A percentile compares a stretch with the other conserved stretches of the same genome.
phyloP scores from a whole-genome alignment of 768 basidiomycete genomes.

The Megacollybia marginata region DNA sequence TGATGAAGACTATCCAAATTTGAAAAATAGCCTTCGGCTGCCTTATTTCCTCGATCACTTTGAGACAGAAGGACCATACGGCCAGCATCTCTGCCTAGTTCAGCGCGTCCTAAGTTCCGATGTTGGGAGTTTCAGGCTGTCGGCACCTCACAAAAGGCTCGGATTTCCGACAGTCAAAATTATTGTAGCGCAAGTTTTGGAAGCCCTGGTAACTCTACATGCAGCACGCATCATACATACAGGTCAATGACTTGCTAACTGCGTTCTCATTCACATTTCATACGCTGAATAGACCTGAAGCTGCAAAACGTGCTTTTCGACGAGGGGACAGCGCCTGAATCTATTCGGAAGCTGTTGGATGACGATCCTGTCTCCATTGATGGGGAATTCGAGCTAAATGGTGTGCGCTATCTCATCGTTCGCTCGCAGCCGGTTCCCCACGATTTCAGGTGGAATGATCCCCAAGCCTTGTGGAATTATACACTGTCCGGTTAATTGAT shows the following conservation, averaged over 20 bases:
- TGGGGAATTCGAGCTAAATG: neutral
- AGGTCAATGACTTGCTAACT: too few species aligned
- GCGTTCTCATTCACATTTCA: neutral
- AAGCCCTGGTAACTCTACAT: neutral
- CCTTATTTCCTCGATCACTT: neutral
- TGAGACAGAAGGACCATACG: neutral
- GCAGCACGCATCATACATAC: neutral
- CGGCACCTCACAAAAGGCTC: neutral
- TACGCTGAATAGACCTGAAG: neutral
- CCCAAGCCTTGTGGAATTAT: neutral
- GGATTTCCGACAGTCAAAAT: neutral
- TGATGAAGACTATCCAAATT: neutral
- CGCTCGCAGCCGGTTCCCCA: neutral
- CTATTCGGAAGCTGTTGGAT: too few species aligned
- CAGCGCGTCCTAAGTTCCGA: neutral
- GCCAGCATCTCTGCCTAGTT: neutral
- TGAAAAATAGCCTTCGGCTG: neutral
- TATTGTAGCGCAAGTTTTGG: neutral
- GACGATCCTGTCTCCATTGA: neutral
- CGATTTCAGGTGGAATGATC: neutral
- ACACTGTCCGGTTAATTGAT: constrained; percentile 2
- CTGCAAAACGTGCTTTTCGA: neutral
- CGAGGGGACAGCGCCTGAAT: too few species aligned
- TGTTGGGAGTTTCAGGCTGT: neutral
- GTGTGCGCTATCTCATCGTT: neutral